A percentile compares a stretch with the other conserved stretches of the same genome.
phyloP scores from a whole-genome alignment of 257 asterid species.

The Jasminum sambac region DNA sequence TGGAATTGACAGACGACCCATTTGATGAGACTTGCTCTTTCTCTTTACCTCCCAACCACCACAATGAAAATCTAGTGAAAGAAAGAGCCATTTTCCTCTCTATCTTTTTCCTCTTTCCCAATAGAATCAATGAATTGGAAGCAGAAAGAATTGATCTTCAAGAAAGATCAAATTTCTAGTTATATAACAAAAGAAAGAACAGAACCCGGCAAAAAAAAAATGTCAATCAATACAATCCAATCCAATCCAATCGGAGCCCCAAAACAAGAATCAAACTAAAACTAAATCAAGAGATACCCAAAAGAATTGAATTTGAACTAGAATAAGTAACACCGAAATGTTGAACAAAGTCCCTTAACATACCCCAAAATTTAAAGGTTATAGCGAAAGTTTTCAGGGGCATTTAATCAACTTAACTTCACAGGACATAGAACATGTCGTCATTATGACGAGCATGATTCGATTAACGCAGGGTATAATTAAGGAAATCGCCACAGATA shows the following conservation, averaged over 20 bases:
- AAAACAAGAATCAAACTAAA: conserved; percentile 19
- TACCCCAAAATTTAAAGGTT: neutral
- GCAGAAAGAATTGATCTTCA: conserved; percentile 23
- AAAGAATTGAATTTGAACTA: conserved; percentile 13
- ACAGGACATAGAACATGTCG: conserved; percentile 1
- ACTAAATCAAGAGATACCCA: conserved; percentile 22
- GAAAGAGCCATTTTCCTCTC: conserved; percentile 47
- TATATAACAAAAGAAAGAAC: conserved; percentile 10
- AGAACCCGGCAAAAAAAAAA: neutral
- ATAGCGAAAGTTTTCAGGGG: conserved; percentile 10
- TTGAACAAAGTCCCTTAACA: conserved; percentile 21
- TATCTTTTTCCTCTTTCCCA: neutral
- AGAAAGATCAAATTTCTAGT: conserved; percentile 19
- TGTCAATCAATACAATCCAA: conserved; percentile 20
- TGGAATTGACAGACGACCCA: conserved; percentile 49
- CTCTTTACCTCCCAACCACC: conserved; percentile 74
- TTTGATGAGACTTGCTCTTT: conserved; percentile 64
- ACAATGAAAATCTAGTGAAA: conserved; percentile 69
- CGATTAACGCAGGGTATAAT: conserved; percentile 11
- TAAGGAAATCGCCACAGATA: conserved; percentile 20
- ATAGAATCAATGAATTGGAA: conserved; percentile 31
- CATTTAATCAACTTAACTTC: conserved; percentile 11
- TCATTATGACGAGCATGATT: conserved; percentile 10
- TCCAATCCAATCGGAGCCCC: conserved; percentile 31
- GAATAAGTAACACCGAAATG: conserved; percentile 22